Evolutionary conservation across 2,329 filamentous ascomycete genomes (phyloP), one percentile per base, ranked within the genome.

Genomic region (Pseudogymnoascus sp.): DNA sequence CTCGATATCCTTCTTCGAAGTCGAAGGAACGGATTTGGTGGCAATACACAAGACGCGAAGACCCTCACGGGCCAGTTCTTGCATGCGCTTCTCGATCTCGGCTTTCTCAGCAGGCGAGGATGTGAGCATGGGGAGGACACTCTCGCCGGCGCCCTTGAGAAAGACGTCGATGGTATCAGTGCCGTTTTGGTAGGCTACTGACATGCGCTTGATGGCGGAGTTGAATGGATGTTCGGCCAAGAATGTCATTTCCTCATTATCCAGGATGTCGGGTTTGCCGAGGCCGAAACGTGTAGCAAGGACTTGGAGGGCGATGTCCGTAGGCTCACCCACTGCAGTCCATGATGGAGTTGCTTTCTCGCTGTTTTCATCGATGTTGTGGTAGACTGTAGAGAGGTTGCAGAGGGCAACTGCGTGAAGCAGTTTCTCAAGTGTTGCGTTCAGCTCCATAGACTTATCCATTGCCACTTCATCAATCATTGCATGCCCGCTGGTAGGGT

Each of bases 131-230:
- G 82, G 81, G 25, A 86, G 69, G 49, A 86, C 75, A n/a, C 80
- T 77, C 70, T 86, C 83, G 16, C 83, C 76, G 0, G 83, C 83
- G 41, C 83, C 83, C 69, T 86, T 86, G 69, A 81, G 81, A 65
- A 83, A 85, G 16, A 84, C 78, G 11, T 76, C 74, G 67, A 72
- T 70, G 9, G 72, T 70, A 23, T 75, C 74, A 1, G 71, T 72
- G 6, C 73, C 72, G 45, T 79, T 76, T 6, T 72, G 72, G 74
- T 88, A 89, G 28, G 90, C 81, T 59, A 90, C 87, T 38, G 86
- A 88, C 88, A 91, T 91, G 63, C 87, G 82, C 76, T 91, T 91
- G 73, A 88, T 83, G 38, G 84, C 83, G 0, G 87, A 90, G 71
- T 91, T 88, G 69, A 91, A 91, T 1, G 88, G 87, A 61, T 87